A percentile compares a stretch with the other conserved stretches of the same genome.
These are phyloP conservation scores for Solanum chaucha DNA, from an alignment of 257 asterid species.

Conservation along the genomic window DNA sequence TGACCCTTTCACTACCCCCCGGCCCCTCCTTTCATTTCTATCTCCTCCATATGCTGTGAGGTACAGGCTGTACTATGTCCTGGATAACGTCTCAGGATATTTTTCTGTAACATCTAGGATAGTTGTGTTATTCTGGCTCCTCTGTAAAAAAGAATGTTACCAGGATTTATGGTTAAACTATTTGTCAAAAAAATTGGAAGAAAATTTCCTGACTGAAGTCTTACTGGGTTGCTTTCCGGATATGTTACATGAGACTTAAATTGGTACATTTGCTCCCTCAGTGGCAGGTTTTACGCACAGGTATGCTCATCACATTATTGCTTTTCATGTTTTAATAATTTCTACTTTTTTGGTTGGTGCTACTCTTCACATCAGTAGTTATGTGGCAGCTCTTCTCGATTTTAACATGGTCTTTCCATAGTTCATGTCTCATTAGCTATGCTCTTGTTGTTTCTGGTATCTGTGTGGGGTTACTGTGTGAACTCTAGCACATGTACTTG, in stretches of 20 bases:
- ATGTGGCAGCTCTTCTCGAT: background rate
- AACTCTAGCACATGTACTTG: background rate
- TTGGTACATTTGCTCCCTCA: background rate
- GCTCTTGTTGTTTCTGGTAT: background rate
- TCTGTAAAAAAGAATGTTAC: background rate
- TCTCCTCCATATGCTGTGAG: background rate
- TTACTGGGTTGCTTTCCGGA: background rate
- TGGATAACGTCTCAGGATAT: background rate
- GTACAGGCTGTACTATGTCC: background rate
- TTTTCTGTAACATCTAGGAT: background rate
- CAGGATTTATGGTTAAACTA: background rate
- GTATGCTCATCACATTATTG: background rate
- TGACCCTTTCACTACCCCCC: background rate
- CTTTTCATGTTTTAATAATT: background rate
- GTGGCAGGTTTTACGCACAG: background rate
- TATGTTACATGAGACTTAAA: background rate
- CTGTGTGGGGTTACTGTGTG: background rate
- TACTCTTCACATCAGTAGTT: background rate
- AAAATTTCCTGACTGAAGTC: background rate
- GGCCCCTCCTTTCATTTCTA: background rate
- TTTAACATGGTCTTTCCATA: background rate
- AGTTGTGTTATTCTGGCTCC: background rate
- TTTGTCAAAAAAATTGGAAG: background rate
- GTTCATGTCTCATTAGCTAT: background rate
- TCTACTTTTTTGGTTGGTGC: background rate